Evolutionary conservation across 768 basidiomycete species (phyloP).

Genomic region (Lyophyllum decastes): DNA sequence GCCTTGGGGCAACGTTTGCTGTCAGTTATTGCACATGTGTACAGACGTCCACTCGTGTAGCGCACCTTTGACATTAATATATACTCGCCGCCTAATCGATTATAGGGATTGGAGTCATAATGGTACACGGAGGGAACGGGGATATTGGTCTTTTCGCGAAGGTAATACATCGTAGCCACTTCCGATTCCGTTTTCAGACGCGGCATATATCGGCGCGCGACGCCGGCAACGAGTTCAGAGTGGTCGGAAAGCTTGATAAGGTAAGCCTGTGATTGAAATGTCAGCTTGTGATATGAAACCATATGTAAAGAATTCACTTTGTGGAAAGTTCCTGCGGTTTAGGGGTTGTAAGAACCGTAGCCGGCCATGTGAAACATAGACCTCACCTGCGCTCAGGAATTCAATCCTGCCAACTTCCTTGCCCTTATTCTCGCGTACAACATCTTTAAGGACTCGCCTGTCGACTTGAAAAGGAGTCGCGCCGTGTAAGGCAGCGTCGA

Average conservation of each 20-base stretch:
- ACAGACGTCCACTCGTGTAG: slow-evolving; percentile 2
- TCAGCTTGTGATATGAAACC: neutral
- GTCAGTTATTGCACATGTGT: slow-evolving; percentile 5
- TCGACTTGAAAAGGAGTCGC: slow-evolving; percentile 75
- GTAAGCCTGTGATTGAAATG: slow-evolving; percentile 57
- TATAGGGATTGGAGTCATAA: slow-evolving; percentile 83
- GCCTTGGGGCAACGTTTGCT: slow-evolving; percentile 46
- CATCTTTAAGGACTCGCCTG: slow-evolving; percentile 71
- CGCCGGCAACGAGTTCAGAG: slow-evolving; percentile 70
- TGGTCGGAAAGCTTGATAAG: slow-evolving; percentile 65
- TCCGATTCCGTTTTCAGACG: slow-evolving; percentile 86
- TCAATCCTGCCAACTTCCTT: slow-evolving; percentile 67
- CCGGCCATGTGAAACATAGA: slow-evolving; percentile 15
- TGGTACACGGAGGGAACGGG: slow-evolving; percentile 78
- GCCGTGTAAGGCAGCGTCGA: slow-evolving; percentile 63
- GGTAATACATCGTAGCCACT: slow-evolving; percentile 81
- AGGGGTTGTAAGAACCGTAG: slow-evolving; percentile 7
- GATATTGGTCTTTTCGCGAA: slow-evolving; percentile 67
- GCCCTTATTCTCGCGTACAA: slow-evolving; percentile 71
- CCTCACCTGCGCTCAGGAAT: slow-evolving; percentile 76
- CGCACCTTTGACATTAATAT: slow-evolving; percentile 85
- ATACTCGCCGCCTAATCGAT: slow-evolving; percentile 82
- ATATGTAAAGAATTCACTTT: slow-evolving; percentile 45
- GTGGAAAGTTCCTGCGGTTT: slow-evolving; percentile 75
- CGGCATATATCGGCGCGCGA: slow-evolving; percentile 85